Base-by-base conservation (phyloP, 177 flowering plant genomes). In the Tripterygium wilfordii region DNA sequence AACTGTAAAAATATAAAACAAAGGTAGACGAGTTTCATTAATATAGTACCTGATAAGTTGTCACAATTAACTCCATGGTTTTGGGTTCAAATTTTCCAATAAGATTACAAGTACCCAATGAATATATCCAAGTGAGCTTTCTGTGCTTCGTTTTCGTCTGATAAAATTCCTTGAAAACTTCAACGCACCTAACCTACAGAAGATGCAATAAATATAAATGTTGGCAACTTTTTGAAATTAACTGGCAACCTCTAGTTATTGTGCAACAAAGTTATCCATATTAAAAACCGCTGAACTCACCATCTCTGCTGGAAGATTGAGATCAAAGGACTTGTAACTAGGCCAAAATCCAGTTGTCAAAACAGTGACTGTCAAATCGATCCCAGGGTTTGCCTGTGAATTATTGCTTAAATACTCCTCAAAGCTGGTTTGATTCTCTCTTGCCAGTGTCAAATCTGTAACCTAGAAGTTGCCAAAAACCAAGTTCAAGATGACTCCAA, bases 321-420 rank as follows among this genome's bases (percentile, higher is more conserved):
- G 77, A 70, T 87, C 94, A 63, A 80, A 82, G 13, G 96, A 80
- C 64, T 87, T 89, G 69, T 86, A 89, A 64, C 86, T 87, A 20
- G 97, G 96, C 97, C 94, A 89, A 67, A 82, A 89, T 38, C 97
- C 97, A 32, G 97, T 89, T 9, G 97, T 87, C 42, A 89, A 60
- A 26, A 89, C 97, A 31, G 97, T 89, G 21, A 89, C 97, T 3
- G 94, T 77, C 75, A 89, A 77, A 61, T 89, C 97, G 44, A 89
- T 84, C 43, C 96, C 96, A 14, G 94, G 94, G 60, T 72, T 72
- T 53, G 76, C 82, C 56, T 63, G 49, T 14, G 75, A 44, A 57
- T 74, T 80, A 41, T 61, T 67, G 36, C 44, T 66, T 8, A 86
- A 73, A 58, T 84, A 87, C 51, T 80, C 94, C 69, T 90, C 96